phyloP scores from a whole-genome alignment of 495 filamentous ascomycete species.

The Penicillium lagena region DNA sequence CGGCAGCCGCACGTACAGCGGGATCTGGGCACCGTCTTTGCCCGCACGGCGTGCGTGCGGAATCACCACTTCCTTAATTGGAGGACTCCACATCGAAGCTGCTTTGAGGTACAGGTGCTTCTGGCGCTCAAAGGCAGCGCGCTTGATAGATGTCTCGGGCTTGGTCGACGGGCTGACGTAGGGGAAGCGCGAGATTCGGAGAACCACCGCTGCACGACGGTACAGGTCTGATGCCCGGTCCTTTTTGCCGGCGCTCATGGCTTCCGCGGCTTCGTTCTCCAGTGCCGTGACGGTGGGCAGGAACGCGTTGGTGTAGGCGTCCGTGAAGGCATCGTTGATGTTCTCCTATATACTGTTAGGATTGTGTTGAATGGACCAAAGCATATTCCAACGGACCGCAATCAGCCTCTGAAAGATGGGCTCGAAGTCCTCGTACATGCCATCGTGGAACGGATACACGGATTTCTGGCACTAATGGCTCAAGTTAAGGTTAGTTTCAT shows the following conservation, averaged over 20 bases:
- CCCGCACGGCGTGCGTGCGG: slow-evolving; percentile 46
- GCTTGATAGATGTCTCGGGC: slow-evolving; percentile 39
- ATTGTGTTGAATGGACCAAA: no score
- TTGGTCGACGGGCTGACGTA: slow-evolving; percentile 45
- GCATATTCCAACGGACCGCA: slow-evolving; percentile 19
- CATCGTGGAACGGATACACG: slow-evolving; percentile 78
- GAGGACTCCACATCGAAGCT: slow-evolving; percentile 44
- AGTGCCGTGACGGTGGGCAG: slow-evolving; percentile 51
- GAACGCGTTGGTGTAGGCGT: slow-evolving; percentile 59
- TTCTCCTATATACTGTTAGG: slow-evolving; percentile 26
- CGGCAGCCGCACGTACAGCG: slow-evolving; percentile 59
- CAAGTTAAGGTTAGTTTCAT: slow-evolving; percentile 3
- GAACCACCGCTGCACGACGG: slow-evolving; percentile 62
- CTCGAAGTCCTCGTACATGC: slow-evolving; percentile 61
- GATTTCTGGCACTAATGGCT: slow-evolving; percentile 47
- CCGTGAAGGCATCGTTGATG: slow-evolving; percentile 57
- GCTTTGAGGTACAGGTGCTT: slow-evolving; percentile 61
- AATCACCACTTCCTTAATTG: slow-evolving; percentile 54
- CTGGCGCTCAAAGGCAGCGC: slow-evolving; percentile 58
- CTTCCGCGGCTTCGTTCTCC: slow-evolving; percentile 39
- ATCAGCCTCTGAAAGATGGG: slow-evolving; percentile 64
- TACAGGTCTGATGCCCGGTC: slow-evolving; percentile 55
- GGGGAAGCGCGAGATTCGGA: slow-evolving; percentile 71
- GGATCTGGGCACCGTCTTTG: slow-evolving; percentile 51
- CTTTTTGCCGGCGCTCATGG: slow-evolving; percentile 33